Conservation (phyloP, 345 rosid species). For the Arabis hirsuta region DNA sequence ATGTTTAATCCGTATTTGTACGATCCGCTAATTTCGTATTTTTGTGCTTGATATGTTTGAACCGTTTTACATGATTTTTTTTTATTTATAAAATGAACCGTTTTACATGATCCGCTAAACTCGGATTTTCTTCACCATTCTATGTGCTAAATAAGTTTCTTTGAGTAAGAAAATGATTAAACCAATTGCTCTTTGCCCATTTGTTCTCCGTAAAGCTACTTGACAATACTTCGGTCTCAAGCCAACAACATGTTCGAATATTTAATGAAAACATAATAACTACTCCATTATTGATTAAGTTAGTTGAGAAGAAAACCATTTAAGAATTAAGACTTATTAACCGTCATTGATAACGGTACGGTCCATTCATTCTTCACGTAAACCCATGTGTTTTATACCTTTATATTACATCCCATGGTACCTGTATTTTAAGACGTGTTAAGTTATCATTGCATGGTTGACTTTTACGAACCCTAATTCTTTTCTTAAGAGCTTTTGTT, state of each 20-base stretch:
- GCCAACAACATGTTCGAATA: slow-evolving; percentile 24
- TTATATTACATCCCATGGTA: slow-evolving; percentile 12
- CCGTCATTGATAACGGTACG: slow-evolving; percentile 29
- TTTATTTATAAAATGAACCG: no score
- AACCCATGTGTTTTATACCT: slow-evolving; percentile 14
- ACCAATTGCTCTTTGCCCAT: slow-evolving; percentile 9
- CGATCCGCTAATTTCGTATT: no score
- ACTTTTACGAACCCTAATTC: slow-evolving; percentile 18
- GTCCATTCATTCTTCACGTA: slow-evolving; percentile 25
- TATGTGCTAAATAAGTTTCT: no score
- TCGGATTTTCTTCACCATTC: background rate
- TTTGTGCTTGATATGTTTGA: no score
- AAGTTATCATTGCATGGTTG: slow-evolving; percentile 34
- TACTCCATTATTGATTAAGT: background rate
- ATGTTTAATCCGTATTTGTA: no score
- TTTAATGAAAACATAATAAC: background rate
- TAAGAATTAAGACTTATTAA: slow-evolving; percentile 10
- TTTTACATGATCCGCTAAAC: background rate
- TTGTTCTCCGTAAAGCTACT: slow-evolving; percentile 11
- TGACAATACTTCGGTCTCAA: slow-evolving; percentile 16
- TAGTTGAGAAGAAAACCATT: slow-evolving; percentile 8
- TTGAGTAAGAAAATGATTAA: background rate
- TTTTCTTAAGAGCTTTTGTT: slow-evolving; percentile 6
- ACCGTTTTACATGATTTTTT: no score
- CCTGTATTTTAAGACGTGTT: slow-evolving; percentile 26